phyloP scores from a whole-genome alignment of 2,329 filamentous ascomycete genomes.

The Tolypocladium inflatum region DNA sequence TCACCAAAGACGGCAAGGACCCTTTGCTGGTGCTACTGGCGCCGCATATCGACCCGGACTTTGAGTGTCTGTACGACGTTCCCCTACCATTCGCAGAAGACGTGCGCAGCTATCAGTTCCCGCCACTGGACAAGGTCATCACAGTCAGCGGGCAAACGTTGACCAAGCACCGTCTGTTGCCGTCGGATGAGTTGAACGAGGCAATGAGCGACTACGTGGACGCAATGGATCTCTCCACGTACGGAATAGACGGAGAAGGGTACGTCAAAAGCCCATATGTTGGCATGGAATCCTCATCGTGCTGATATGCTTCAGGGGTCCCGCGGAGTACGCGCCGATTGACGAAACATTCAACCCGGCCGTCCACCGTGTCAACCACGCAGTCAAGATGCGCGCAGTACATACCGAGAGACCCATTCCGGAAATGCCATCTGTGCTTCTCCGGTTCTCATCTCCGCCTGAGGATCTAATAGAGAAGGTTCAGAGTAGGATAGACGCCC shows the following conservation, averaged over 20 bases:
- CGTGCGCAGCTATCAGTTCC: constrained; percentile 81
- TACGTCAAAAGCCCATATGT: constrained; percentile 24
- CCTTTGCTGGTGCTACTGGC: constrained; percentile 70
- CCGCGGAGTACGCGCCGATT: constrained; percentile 61
- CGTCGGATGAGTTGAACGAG: constrained; percentile 59
- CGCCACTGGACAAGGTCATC: constrained; percentile 76
- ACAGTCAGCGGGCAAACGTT: constrained; percentile 77
- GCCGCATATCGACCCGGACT: constrained; percentile 66
- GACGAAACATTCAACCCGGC: constrained; percentile 78
- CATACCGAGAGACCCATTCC: constrained; percentile 57
- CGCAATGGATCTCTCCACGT: constrained; percentile 73
- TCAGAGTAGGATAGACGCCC: constrained; percentile 45
- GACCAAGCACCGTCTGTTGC: constrained; percentile 75
- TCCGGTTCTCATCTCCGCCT: constrained; percentile 66
- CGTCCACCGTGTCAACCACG: constrained; percentile 82
- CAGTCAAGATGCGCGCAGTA: constrained; percentile 73
- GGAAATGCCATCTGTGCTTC: constrained; percentile 52
- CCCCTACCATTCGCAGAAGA: constrained; percentile 92
- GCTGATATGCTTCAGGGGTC: constrained; percentile 21
- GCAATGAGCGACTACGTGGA: constrained; percentile 92
- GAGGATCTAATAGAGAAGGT: constrained; percentile 53
- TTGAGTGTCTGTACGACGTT: constrained; percentile 82
- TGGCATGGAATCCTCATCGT: background rate
- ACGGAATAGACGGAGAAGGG: constrained; percentile 67
- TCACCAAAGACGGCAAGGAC: constrained; percentile 72